Evolutionary conservation across 108 stramenopile genomes (phyloP).

Genomic region (Cyclotella baltica): DNA sequence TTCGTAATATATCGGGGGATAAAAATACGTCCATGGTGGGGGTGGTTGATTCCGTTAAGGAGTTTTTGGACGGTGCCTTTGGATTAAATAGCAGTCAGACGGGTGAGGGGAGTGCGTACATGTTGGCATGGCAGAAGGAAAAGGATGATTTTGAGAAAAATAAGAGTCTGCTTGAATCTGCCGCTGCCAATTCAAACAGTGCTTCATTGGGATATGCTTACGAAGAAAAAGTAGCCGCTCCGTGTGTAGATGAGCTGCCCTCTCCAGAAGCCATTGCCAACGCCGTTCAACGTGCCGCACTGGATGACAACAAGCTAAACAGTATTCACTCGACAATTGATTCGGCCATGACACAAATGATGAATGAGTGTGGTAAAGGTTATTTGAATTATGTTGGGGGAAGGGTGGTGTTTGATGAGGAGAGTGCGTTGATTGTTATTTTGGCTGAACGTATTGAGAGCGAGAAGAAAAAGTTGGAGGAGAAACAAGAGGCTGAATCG

Average conservation of each 20-base stretch:
- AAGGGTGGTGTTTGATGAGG: conserved; percentile 44
- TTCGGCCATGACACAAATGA: conserved; percentile 50
- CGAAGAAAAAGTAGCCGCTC: conserved; percentile 12
- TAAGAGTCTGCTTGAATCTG: conserved; percentile 32
- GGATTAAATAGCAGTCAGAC: conserved; percentile 2
- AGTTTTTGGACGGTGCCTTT: conserved; percentile 47
- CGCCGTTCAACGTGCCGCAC: conserved; percentile 9
- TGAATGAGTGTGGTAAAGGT: conserved; percentile 42
- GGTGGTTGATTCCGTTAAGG: conserved; percentile 35
- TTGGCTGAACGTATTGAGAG: conserved; percentile 31
- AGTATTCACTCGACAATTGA: conserved; percentile 29
- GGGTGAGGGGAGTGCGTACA: conserved; percentile 23
- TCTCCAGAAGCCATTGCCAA: conserved; percentile 24
- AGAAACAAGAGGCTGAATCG: conserved; percentile 17
- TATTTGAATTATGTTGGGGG: conserved; percentile 37
- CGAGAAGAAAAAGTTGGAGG: conserved; percentile 24
- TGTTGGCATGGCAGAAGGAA: conserved; percentile 42
- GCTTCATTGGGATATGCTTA: conserved; percentile 31
- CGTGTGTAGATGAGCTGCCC: conserved; percentile 20
- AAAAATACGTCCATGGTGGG: conserved; percentile 27
- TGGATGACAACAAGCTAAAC: conserved; percentile 16
- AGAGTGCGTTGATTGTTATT: conserved; percentile 27
- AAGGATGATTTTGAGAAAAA: conserved; percentile 36
- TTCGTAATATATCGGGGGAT: conserved; percentile 41
- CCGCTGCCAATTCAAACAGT: not conserved